A percentile compares a stretch with the other conserved stretches of the same genome.
Evolutionary conservation across 2,329 filamentous ascomycete species (phyloP).

Genomic region (Trichoderma citrinoviride): DNA sequence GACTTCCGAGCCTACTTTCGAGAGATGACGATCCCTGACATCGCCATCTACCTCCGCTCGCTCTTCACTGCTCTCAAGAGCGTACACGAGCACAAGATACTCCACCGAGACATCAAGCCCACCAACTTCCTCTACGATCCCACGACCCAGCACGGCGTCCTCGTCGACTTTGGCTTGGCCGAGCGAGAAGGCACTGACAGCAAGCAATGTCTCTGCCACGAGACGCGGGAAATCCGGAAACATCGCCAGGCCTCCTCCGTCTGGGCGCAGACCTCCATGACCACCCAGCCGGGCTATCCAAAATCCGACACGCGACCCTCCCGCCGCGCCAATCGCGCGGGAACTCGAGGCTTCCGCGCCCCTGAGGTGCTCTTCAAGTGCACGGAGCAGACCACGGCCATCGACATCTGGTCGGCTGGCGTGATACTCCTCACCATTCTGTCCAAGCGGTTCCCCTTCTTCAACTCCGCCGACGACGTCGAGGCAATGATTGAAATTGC

Average conservation of each 20-base stretch:
- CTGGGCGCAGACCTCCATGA: conserved; percentile 50
- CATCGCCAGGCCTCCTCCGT: conserved; percentile 57
- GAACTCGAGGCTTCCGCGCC: conserved; percentile 91
- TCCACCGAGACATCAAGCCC: conserved; percentile 95
- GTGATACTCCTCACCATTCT: conserved; percentile 97
- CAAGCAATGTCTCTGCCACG: conserved; percentile 79
- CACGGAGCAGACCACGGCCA: conserved; percentile 87
- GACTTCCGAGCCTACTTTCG: conserved; percentile 96
- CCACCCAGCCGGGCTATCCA: conserved; percentile 67
- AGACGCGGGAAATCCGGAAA: conserved; percentile 61
- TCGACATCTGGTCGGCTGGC: conserved; percentile 95
- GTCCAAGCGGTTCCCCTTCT: conserved; percentile 91
- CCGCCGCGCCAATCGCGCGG: conserved; percentile 87
- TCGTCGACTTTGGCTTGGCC: conserved; percentile 98
- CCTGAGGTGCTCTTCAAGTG: conserved; percentile 97
- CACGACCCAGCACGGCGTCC: conserved; percentile 72
- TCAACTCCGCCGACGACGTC: conserved; percentile 97
- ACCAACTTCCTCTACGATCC: conserved; percentile 97
- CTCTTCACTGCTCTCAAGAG: conserved; percentile 81
- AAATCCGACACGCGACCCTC: conserved; percentile 87
- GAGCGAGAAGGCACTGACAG: conserved; percentile 76
- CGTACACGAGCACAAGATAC: conserved; percentile 79
- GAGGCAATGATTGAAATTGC: conserved; percentile 97
- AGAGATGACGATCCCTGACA: conserved; percentile 80
- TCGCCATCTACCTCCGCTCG: conserved; percentile 83